Conservation (phyloP, 352 stramenopile species). For the Pythium aristosporum region DNA sequence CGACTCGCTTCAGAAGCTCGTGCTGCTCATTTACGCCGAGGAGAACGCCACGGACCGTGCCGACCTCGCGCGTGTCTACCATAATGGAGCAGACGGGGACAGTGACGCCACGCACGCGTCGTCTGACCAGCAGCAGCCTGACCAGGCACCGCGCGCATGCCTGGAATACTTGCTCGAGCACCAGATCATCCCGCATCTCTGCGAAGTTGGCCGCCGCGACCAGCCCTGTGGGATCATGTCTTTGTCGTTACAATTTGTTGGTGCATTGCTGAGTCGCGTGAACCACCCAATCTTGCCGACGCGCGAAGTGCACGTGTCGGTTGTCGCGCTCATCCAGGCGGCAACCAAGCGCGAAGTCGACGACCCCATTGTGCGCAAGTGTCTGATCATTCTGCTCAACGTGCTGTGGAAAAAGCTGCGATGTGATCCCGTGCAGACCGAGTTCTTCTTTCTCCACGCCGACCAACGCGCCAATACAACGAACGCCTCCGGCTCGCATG, state of each 20-base stretch:
- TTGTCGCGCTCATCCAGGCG: constrained; percentile 78
- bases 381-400: constrained; percentile 79
- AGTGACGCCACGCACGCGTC: constrained; percentile 5
- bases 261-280: constrained; percentile 72
- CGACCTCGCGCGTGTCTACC: constrained; percentile 46
- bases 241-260: constrained; percentile 81
- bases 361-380: constrained; percentile 82
- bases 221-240: constrained; percentile 84
- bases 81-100: constrained; percentile 25
- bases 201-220: constrained; percentile 67
- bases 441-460: constrained; percentile 85
- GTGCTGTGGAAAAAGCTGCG: constrained; percentile 86
- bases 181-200: constrained; percentile 82
- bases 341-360: constrained; percentile 80
- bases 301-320: constrained; percentile 74
- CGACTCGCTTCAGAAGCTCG: constrained; percentile 82
- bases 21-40: constrained; percentile 85
- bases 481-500: constrained; percentile 27
- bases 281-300: constrained; percentile 84
- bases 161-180: constrained; percentile 84
- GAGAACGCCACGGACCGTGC: constrained; percentile 73
- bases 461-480: constrained; percentile 26
- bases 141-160: constrained; percentile 49
- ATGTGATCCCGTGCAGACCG: constrained; percentile 79
- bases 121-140: constrained; percentile 27